A percentile compares a stretch with the other conserved stretches of the same genome.
Conservation (phyloP, 371 early-diverging fungal species). For the Mortierella sp. region DNA sequence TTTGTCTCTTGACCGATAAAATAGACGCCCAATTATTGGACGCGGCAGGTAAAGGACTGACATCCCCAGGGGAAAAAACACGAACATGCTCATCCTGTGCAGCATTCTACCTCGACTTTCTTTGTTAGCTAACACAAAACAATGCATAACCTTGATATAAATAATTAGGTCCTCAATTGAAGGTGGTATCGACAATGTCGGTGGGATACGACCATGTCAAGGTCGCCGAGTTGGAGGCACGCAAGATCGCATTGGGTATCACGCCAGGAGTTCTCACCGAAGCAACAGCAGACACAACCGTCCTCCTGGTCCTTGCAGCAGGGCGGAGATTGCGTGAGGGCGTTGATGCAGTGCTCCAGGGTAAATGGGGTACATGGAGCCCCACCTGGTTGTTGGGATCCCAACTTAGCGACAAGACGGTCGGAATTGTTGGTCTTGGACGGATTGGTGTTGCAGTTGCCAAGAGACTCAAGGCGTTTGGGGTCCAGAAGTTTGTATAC, state of each 20-base stretch:
- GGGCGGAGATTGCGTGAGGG: slow-evolving; percentile 77
- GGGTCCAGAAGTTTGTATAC: slow-evolving; percentile 69
- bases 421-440: slow-evolving; percentile 91
- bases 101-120: neutral
- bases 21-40: slow-evolving; percentile 80
- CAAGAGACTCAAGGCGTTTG: slow-evolving; percentile 79
- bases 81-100: neutral
- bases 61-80: slow-evolving; percentile 34
- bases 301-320: slow-evolving; percentile 81
- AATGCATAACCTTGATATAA: neutral
- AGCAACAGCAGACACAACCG: slow-evolving; percentile 88
- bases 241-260: slow-evolving; percentile 77
- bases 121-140: neutral
- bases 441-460: slow-evolving; percentile 88
- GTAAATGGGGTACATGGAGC: slow-evolving; percentile 79
- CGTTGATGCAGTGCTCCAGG: slow-evolving; percentile 67
- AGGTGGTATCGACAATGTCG: slow-evolving; percentile 79
- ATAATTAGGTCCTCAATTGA: slow-evolving; percentile 64
- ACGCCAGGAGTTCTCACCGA: slow-evolving; percentile 93
- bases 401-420: slow-evolving; percentile 81
- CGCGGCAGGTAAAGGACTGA: slow-evolving; percentile 62
- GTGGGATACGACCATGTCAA: slow-evolving; percentile 93
- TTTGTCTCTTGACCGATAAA: slow-evolving; percentile 81
- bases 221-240: slow-evolving; percentile 62
- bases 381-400: slow-evolving; percentile 83